Evolutionary conservation across 1,284 basidiomycete species (phyloP).

Genomic region (Sporisorium iseilematis-ciliati): DNA sequence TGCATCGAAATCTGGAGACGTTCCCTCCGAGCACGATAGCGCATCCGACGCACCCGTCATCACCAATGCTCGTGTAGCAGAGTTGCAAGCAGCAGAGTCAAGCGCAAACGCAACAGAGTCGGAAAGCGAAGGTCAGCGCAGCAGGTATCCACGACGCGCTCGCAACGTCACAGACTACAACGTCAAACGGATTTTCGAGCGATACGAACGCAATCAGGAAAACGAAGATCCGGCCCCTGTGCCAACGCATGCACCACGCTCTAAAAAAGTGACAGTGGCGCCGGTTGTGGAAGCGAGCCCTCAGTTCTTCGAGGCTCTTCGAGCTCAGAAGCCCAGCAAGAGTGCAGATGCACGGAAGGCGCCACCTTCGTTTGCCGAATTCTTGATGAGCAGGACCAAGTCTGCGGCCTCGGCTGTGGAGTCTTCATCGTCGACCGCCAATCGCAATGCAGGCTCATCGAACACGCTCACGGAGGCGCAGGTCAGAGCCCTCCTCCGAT

Average conservation of each 20-base stretch:
- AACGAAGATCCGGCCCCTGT: neutral
- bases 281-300: conserved; percentile 11
- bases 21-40: neutral
- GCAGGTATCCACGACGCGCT: conserved; percentile 31
- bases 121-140: conserved; percentile 25
- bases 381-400: conserved; percentile 17
- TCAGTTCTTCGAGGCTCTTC: conserved; percentile 34
- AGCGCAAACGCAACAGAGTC: conserved; percentile 17
- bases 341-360: neutral
- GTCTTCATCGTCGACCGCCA: neutral
- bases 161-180: conserved; percentile 43
- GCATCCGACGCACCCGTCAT: conserved; percentile 15
- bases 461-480: conserved; percentile 9
- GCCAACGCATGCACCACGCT: neutral
- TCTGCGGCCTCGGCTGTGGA: neutral
- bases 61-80: conserved; percentile 11
- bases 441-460: neutral
- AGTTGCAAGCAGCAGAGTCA: conserved; percentile 7
- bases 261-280: conserved; percentile 5
- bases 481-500: conserved; percentile 1
- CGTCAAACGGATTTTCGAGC: conserved; percentile 26
- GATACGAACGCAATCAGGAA: conserved; percentile 6
- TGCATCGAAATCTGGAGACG: neutral
- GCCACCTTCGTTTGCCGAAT: conserved; percentile 17
- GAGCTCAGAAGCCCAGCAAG: conserved; percentile 1